Conservation (phyloP, 2,329 filamentous ascomycete genomes). For the Drechslerella dactyloides region DNA sequence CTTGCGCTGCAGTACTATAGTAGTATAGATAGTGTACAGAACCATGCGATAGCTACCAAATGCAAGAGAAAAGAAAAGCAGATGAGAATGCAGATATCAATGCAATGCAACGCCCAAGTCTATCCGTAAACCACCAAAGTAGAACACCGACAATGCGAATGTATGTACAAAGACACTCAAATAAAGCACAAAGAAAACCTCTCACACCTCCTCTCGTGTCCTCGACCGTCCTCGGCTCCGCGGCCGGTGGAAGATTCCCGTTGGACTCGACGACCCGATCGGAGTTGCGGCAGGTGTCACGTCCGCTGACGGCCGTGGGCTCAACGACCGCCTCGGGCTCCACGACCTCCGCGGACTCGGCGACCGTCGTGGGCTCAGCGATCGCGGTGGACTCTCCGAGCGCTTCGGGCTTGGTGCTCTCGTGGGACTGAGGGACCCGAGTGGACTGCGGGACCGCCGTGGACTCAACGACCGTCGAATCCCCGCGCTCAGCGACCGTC, state of each 20-base stretch:
- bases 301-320: slow-evolving; percentile 32
- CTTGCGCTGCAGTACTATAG: too few relatives aligned
- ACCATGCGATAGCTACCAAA: slow-evolving; percentile 10
- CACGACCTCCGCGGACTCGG: slow-evolving; percentile 42
- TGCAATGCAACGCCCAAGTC: slow-evolving; percentile 5
- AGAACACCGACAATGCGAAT: too few relatives aligned
- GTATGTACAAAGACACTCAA: not conserved
- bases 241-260: slow-evolving; percentile 32
- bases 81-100: slow-evolving; percentile 5
- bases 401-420: slow-evolving; percentile 28
- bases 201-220: slow-evolving; percentile 27
- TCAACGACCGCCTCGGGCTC: slow-evolving; percentile 37
- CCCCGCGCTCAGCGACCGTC: not conserved
- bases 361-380: slow-evolving; percentile 30
- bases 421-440: not conserved
- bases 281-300: slow-evolving; percentile 27
- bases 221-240: slow-evolving; percentile 40
- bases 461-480: slow-evolving; percentile 41
- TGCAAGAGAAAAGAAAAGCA: slow-evolving; percentile 8
- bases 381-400: slow-evolving; percentile 24
- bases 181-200: not conserved
- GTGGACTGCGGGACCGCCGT: slow-evolving; percentile 17
- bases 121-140: too few relatives aligned
- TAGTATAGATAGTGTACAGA: slow-evolving; percentile 25
- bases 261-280: slow-evolving; percentile 37